A percentile compares a stretch with the other conserved stretches of the same genome.
Evolutionary conservation across 2,329 filamentous ascomycete genomes (phyloP).

Genomic region (Arthrinium phaeospermum): DNA sequence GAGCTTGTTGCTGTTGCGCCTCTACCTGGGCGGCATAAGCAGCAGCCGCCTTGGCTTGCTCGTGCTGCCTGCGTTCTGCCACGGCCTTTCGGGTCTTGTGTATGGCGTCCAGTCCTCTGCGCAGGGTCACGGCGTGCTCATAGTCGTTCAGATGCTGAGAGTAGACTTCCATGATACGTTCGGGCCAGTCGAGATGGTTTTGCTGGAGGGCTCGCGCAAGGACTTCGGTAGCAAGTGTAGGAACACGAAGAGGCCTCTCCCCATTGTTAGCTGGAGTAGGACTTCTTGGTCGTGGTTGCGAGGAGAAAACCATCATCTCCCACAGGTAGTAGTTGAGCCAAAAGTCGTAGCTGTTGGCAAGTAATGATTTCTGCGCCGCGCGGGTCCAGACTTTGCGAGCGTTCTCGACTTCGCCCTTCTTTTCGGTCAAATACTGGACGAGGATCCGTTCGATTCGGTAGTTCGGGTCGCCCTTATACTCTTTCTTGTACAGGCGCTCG

Average conservation of each 20-base stretch:
- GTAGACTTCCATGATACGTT: constrained; percentile 76
- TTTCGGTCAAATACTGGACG: constrained; percentile 89
- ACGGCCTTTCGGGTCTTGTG: constrained; percentile 71
- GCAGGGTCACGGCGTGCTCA: constrained; percentile 77
- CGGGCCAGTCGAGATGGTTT: constrained; percentile 74
- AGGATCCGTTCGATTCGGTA: constrained; percentile 91
- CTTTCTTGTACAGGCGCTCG: constrained; percentile 73
- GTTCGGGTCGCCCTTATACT: constrained; percentile 84
- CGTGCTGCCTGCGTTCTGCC: constrained; percentile 67
- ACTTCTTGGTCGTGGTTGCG: constrained; percentile 38
- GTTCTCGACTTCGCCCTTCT: constrained; percentile 75
- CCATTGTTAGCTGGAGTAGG: constrained; percentile 53
- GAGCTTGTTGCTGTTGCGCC: constrained; percentile 39
- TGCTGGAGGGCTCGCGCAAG: constrained; percentile 72
- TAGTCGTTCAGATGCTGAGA: constrained; percentile 87
- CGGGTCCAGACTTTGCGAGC: constrained; percentile 80
- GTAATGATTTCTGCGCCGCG: constrained; percentile 65
- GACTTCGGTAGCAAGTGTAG: constrained; percentile 76
- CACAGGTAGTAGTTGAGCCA: constrained; percentile 93
- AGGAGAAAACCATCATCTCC: constrained; percentile 74
- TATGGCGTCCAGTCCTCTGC: constrained; percentile 74
- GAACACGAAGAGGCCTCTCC: constrained; percentile 62
- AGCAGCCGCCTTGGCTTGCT: constrained; percentile 65
- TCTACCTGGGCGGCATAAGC: constrained; percentile 49
- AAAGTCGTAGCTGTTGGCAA: constrained; percentile 85